These are phyloP conservation scores for Alloteropsis semialata DNA, from an alignment of 176 grass and related monocot genomes.

Conservation along the genomic window DNA sequence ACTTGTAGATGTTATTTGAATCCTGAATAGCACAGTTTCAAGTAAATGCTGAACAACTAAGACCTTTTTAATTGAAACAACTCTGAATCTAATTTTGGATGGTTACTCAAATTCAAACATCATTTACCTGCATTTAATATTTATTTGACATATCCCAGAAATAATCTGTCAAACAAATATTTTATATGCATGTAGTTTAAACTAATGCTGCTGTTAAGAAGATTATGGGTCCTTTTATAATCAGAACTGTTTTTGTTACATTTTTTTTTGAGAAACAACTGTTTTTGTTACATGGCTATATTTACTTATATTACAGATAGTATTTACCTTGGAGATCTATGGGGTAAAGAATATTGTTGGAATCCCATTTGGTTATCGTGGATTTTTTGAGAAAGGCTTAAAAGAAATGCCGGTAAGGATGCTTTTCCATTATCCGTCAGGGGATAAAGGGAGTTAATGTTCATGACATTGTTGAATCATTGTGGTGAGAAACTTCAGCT, in stretches of 20 bases:
- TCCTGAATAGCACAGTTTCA: neutral
- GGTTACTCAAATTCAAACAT: neutral
- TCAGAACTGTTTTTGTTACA: neutral
- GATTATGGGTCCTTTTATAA: neutral
- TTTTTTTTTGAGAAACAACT: no score
- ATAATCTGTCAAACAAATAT: neutral
- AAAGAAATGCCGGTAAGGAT: slow-evolving; percentile 77
- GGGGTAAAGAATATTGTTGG: slow-evolving; percentile 96
- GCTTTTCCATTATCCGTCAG: neutral
- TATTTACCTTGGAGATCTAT: slow-evolving; percentile 91
- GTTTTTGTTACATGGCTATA: slow-evolving; percentile 3
- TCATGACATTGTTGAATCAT: neutral
- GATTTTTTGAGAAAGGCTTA: slow-evolving; percentile 88
- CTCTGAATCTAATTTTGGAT: neutral
- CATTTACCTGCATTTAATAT: neutral
- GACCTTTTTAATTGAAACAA: neutral
- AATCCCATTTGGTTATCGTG: slow-evolving; percentile 87
- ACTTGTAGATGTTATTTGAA: neutral
- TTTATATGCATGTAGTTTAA: neutral
- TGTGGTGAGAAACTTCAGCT: slow-evolving; percentile 51
- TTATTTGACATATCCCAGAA: neutral
- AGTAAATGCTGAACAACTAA: neutral
- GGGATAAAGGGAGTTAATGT: neutral
- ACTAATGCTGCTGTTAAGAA: neutral
- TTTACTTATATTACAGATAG: slow-evolving; percentile 63